These are phyloP conservation scores for Backusella luteola DNA, from an alignment of 192 early-diverging fungal genomes.

Conservation along the genomic window DNA sequence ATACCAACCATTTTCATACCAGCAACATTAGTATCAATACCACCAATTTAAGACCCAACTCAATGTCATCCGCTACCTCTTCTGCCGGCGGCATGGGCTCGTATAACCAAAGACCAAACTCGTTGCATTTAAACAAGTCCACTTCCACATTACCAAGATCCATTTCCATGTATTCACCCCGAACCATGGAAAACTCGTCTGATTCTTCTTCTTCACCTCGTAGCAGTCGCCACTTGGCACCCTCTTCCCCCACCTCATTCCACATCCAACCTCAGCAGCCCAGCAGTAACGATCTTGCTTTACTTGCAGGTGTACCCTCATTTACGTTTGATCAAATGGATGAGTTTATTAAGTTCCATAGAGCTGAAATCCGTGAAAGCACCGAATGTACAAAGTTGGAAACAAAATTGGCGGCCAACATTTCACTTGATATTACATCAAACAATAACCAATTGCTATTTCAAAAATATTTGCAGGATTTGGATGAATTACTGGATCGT, in stretches of 20 bases:
- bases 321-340: constrained; percentile 49
- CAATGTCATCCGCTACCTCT: not conserved
- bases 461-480: constrained; percentile 28
- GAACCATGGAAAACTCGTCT: not conserved
- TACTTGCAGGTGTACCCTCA: constrained; percentile 1
- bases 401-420: constrained; percentile 59
- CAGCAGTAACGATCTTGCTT: not conserved
- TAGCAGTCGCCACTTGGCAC: not conserved
- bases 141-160: not conserved
- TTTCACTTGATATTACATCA: constrained; percentile 54
- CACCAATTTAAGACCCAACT: not conserved
- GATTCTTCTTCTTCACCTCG: constrained; percentile 7
- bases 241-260: not conserved
- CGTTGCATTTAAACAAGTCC: not conserved
- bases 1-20: not conserved
- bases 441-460: constrained; percentile 15
- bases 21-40: not conserved
- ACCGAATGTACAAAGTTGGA: constrained; percentile 66
- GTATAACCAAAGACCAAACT: not conserved
- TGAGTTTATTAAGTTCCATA: constrained; percentile 61
- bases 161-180: constrained; percentile 7
- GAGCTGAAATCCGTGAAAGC: constrained; percentile 59
- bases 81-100: not conserved
- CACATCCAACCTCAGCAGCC: not conserved
- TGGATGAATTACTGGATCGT: constrained; percentile 35